Evolutionary conservation across 2,329 filamentous ascomycete genomes (phyloP), one percentile per base, ranked within the genome.

Genomic region (Aspergillus vadensis): DNA sequence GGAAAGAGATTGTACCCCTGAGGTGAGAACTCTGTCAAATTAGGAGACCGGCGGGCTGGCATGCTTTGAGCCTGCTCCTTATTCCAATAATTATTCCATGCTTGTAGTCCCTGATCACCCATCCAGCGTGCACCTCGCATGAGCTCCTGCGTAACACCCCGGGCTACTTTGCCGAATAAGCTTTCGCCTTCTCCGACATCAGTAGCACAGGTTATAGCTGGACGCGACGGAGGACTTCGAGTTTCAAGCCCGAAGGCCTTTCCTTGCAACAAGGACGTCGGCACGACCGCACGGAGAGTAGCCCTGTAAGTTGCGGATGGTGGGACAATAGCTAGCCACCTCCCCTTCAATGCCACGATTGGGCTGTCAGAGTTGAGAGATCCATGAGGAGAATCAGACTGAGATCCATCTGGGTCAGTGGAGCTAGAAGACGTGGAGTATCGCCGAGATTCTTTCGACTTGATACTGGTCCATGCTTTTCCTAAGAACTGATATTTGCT

Each of bases 391-490:
- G 72, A 70, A 52, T 80, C 79, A 25, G 72, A 72, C 41, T 76
- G 76, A 59, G 76, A 75, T 27, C 74, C 76, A 61, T 80, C 78
- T 10, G 74, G 71, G 59, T 80, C 79, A 15, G 79, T 79, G 23
- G 79, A 79, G 57, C 70, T 77, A 12, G 78, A 80, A 19, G 80
- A 81, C 12, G 74, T 75, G 12, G 80, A 82, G 59, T 80, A 77
- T 60, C 80, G 74, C 51, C 80, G 74, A 27, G 69, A 64, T 55
- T 79, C 73, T 47, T 72, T 73, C 14, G 73, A 84, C 71, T 95
- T 91, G 27, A 97, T 81, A 48, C 88, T 88, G 0, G 95, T 97
- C 95, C 95, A 99, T 17, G 96, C 80, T 77, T 99, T 99, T 19
- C 89, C 93, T 58, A 95, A 82, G 69, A 92, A 97, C 60, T 81